Conservation (phyloP, 768 basidiomycete genomes). For the Tulasnella calospora region DNA sequence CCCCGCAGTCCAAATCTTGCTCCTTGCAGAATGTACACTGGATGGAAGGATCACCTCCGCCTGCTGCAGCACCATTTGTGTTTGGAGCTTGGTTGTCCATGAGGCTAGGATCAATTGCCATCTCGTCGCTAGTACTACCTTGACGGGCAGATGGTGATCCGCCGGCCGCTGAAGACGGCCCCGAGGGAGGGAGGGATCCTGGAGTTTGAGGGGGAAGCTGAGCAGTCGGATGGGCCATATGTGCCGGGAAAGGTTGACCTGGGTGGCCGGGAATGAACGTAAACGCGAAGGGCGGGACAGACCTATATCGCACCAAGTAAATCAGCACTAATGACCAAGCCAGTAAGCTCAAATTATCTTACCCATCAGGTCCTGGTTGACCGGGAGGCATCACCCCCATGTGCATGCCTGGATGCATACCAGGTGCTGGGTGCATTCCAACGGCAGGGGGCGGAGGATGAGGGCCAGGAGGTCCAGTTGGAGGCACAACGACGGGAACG, state of each 20-base stretch:
- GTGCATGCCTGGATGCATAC: conserved; percentile 19
- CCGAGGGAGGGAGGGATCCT: conserved; percentile 9
- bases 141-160: not conserved
- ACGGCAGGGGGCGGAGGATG: conserved; percentile 9
- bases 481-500: conserved; percentile 15
- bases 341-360: not conserved
- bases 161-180: conserved; percentile 1
- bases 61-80: not conserved
- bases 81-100: not conserved
- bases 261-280: conserved; percentile 22
- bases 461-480: conserved; percentile 5
- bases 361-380: conserved; percentile 22
- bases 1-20: not conserved
- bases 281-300: conserved; percentile 11
- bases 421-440: conserved; percentile 20
- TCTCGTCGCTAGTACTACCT: conserved; percentile 13
- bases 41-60: not conserved
- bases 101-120: conserved; percentile 18
- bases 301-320: not conserved
- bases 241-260: conserved; percentile 12
- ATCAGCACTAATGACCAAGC: too few relatives aligned
- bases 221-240: not conserved
- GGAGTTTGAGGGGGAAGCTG: not conserved
- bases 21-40: conserved; percentile 5
- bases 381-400: conserved; percentile 11